phyloP scores from a whole-genome alignment of 768 basidiomycete genomes.

The Kwoniella sp. region DNA sequence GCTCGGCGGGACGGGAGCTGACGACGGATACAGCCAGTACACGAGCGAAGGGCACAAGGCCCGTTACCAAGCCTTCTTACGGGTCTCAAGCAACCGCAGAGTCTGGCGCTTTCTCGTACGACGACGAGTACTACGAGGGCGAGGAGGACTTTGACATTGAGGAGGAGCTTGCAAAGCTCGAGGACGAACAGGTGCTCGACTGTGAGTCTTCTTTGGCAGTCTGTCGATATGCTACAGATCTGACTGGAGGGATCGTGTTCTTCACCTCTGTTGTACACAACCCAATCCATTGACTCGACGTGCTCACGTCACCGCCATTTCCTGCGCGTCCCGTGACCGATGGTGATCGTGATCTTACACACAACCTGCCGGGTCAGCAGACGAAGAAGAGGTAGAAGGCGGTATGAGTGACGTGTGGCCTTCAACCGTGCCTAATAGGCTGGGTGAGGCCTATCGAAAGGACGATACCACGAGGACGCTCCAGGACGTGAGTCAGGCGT shows the following conservation, averaged over 20 bases:
- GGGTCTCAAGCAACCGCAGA: constrained; percentile 16
- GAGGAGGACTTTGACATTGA: constrained; percentile 35
- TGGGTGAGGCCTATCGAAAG: constrained; percentile 21
- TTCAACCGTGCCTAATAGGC: constrained; percentile 28
- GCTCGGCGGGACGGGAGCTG: too few relatives aligned
- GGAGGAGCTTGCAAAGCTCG: constrained; percentile 29
- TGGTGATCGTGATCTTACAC: too few relatives aligned
- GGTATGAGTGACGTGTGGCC: constrained; percentile 36
- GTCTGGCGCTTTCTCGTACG: constrained; percentile 28
- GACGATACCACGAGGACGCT: constrained; percentile 6
- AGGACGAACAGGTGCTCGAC: constrained; percentile 19
- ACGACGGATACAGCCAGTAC: too few relatives aligned
- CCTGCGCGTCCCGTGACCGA: not conserved
- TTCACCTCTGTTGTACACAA: not conserved
- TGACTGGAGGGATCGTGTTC: not conserved
- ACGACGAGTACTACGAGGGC: constrained; percentile 37
- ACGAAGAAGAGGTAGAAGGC: constrained; percentile 23
- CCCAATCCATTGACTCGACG: not conserved
- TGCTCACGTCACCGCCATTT: not conserved
- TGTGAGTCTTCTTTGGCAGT: too few relatives aligned
- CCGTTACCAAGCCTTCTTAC: constrained; percentile 19
- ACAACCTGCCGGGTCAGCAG: too few relatives aligned
- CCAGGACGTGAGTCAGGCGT: constrained; percentile 12
- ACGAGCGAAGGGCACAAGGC: not conserved
- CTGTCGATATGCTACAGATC: too few relatives aligned